Base-by-base conservation (phyloP, 192 early-diverging fungal species). In the Coemansia reversa region DNA sequence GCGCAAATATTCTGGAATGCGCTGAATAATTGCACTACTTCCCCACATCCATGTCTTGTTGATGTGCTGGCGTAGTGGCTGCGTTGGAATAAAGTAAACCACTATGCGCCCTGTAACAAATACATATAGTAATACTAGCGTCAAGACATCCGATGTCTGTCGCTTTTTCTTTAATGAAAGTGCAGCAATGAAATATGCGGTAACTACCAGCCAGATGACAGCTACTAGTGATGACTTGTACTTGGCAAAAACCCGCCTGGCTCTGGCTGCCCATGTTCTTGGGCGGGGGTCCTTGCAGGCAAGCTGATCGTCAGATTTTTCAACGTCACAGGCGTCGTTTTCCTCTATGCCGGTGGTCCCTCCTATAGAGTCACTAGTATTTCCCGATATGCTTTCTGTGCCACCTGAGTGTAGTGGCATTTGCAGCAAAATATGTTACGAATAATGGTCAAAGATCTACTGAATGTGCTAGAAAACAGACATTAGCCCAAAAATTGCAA, bases 141-240 rank as follows among this genome's bases (percentile, higher is more conserved):
- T 67, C 49, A 87, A 69, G 7, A 84, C 66, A 39, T 81, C 60
- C 5, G 74, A 70, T 2, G 75, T 27, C 54, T 69, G 74, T 19
- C 64, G 63, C 55, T 73, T 83, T 24, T 80, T 71, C 20, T 83
- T 70, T 35, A 87, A 60, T 22, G 78, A 72, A 55, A 85, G 74
- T 8, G 83, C 76, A 8, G 82, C 86, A 61, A 90, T 78, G 29
- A 87, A 82, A 76, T 82, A 92, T 51, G 79, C 84, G 24, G 85
- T 89, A 11, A 85, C 0, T 12, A 79, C 51, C 2, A 72, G 20
- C 85, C 85, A 89, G 55, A 81, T 63, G 22, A 65, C 60, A 16
- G 70, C 56, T 27, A 85, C 61, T 54, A 54, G 42, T 52, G 50
- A 66, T 24, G 30, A 63, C 64, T 62, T 69, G 60, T 79, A 56